These are phyloP conservation scores for Curvularia sp. DNA, from an alignment of 2,329 filamentous ascomycete genomes.

Conservation along the genomic window DNA sequence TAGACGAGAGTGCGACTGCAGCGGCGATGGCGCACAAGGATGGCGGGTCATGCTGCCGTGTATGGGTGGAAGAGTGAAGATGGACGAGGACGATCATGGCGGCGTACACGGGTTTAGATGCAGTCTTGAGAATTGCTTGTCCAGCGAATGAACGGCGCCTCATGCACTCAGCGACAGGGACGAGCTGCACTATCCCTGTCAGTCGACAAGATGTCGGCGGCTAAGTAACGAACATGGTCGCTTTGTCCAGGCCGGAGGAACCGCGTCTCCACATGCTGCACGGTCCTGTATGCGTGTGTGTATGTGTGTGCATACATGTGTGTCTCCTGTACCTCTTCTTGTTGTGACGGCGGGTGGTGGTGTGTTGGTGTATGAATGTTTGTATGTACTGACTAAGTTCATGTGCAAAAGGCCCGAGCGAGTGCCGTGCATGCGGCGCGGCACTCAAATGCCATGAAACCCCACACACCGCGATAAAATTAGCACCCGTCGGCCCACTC, in stretches of 20 bases:
- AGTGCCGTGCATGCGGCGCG: not conserved
- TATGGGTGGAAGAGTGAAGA: slow-evolving; percentile 15
- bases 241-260: not conserved
- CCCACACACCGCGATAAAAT: slow-evolving; percentile 17
- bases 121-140: slow-evolving; percentile 25
- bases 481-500: slow-evolving; percentile 8
- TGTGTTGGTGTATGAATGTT: no score
- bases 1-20: slow-evolving; percentile 15
- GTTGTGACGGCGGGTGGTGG: not conserved
- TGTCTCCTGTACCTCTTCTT: not conserved
- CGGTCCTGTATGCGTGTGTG: not conserved
- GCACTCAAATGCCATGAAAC: not conserved
- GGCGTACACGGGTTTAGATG: slow-evolving; percentile 17
- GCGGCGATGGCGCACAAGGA: slow-evolving; percentile 18
- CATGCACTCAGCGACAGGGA: slow-evolving; percentile 18
- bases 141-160: slow-evolving; percentile 29
- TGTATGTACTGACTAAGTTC: no score
- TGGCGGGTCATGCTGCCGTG: slow-evolving; percentile 21
- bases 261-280: not conserved
- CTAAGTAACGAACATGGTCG: slow-evolving; percentile 21
- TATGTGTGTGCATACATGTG: not conserved
- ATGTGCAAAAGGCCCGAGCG: not conserved
- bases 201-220: slow-evolving; percentile 21
- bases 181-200: slow-evolving; percentile 22
- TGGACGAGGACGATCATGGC: slow-evolving; percentile 25